phyloP scores from a whole-genome alignment of 768 basidiomycete species.

The Xanthoconium purpureum region DNA sequence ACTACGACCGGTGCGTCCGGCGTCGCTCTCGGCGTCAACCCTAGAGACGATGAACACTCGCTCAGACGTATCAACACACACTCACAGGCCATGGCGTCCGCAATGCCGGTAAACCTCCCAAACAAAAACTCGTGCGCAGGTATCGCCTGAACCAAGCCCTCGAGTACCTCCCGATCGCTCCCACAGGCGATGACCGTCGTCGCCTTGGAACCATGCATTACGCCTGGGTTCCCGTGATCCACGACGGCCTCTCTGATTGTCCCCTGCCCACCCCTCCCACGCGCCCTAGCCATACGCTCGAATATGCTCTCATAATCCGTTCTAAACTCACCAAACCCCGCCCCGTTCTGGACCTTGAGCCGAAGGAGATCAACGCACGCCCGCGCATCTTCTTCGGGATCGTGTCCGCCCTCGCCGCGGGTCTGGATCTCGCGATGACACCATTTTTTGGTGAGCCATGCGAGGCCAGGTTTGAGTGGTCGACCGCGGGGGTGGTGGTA shows the following conservation, averaged over 20 bases:
- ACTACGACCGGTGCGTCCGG: constrained; percentile 33
- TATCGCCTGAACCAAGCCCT: constrained; percentile 58
- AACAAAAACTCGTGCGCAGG: constrained; percentile 78
- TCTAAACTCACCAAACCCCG: constrained; percentile 83
- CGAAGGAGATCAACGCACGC: constrained; percentile 82
- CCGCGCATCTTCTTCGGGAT: constrained; percentile 91
- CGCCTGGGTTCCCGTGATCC: constrained; percentile 79
- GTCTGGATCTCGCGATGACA: constrained; percentile 86
- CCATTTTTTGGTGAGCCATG: constrained; percentile 97
- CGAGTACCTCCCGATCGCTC: constrained; percentile 73
- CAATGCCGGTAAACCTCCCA: constrained; percentile 77
- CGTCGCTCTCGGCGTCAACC: constrained; percentile 57
- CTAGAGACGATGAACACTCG: constrained; percentile 32
- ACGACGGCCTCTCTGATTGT: constrained; percentile 64
- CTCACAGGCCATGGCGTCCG: constrained; percentile 81
- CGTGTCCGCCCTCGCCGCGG: constrained; percentile 81
- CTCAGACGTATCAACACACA: constrained; percentile 3
- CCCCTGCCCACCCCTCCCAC: constrained; percentile 39
- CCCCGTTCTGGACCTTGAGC: constrained; percentile 74
- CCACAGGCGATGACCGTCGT: constrained; percentile 72
- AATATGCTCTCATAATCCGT: constrained; percentile 86
- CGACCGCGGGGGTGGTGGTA: constrained; percentile 93
- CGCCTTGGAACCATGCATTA: constrained; percentile 85
- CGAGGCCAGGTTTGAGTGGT: constrained; percentile 90
- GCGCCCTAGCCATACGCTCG: constrained; percentile 69